A percentile compares a stretch with the other conserved stretches of the same genome.
Conservation (phyloP, 352 stramenopile genomes). For the Pythium aristosporum region DNA sequence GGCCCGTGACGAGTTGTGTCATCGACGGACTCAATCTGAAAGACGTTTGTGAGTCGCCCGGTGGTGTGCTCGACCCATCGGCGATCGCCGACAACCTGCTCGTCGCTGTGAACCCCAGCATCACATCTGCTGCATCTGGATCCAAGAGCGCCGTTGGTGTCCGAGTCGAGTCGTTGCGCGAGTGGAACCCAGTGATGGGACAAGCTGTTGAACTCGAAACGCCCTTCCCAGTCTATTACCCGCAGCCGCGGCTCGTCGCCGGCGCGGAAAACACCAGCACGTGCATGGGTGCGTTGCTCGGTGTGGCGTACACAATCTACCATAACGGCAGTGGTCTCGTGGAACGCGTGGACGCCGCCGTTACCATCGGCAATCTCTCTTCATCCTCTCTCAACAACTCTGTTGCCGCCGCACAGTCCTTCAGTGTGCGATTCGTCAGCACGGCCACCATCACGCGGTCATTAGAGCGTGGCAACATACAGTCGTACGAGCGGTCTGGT, state of each 20-base stretch:
- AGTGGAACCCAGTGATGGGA: constrained; percentile 13
- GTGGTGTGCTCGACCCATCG: constrained; percentile 18
- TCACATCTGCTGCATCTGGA: neutral
- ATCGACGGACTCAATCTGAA: constrained; percentile 13
- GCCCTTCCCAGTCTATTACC: constrained; percentile 33
- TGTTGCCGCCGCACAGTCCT: constrained; percentile 29
- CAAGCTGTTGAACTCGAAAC: neutral
- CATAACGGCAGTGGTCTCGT: constrained; percentile 36
- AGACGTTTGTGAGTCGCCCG: constrained; percentile 9
- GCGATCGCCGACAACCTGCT: constrained; percentile 24
- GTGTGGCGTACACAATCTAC: constrained; percentile 29
- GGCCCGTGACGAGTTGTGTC: constrained; percentile 16
- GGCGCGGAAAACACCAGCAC: constrained; percentile 5
- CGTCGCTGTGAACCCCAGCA: constrained; percentile 11
- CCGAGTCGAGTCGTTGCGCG: constrained; percentile 18
- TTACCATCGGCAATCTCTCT: constrained; percentile 29
- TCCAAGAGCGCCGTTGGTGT: constrained; percentile 11
- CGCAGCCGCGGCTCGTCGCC: constrained; percentile 10
- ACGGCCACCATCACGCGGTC: constrained; percentile 21
- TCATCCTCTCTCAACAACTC: neutral
- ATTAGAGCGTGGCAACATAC: constrained; percentile 35
- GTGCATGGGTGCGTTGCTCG: constrained; percentile 30
- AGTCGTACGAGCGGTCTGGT: constrained; percentile 36
- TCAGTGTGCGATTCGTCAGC: constrained; percentile 38
- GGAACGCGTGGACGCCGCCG: constrained; percentile 19